A percentile compares a stretch with the other conserved stretches of the same genome.
Conservation (phyloP, 768 basidiomycete species). For the Amanita muscaria region DNA sequence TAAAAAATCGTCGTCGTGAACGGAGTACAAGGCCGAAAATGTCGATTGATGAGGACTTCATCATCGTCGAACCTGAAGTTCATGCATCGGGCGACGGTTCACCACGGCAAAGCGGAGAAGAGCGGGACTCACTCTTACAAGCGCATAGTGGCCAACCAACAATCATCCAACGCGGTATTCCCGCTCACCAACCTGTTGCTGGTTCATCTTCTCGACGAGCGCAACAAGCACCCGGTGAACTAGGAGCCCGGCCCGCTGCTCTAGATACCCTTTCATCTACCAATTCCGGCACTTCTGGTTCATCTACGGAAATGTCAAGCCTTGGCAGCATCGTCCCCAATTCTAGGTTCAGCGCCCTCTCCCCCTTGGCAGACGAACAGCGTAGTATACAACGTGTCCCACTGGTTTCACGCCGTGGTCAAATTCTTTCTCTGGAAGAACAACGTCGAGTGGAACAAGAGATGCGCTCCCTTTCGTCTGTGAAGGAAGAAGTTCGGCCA, state of each 20-base stretch:
- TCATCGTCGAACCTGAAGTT: conserved; percentile 29
- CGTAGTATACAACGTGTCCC: conserved; percentile 2
- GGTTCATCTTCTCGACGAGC: background rate
- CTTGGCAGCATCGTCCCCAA: conserved; percentile 25
- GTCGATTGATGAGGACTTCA: conserved; percentile 30
- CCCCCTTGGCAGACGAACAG: conserved; percentile 22
- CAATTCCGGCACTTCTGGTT: conserved; percentile 5
- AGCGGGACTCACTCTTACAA: conserved; percentile 55
- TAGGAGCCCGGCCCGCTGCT: conserved; percentile 22
- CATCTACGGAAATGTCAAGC: conserved; percentile 9
- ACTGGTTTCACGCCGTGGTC: conserved; percentile 24
- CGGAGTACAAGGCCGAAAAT: conserved; percentile 20
- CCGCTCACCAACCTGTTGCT: conserved; percentile 4
- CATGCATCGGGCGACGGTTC: conserved; percentile 53
- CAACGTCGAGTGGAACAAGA: conserved; percentile 29
- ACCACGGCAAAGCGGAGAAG: conserved; percentile 62
- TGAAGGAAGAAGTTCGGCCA: conserved; percentile 20
- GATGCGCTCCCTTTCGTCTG: conserved; percentile 18
- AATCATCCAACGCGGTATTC: background rate
- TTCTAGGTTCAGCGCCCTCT: conserved; percentile 30
- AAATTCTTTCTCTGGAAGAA: conserved; percentile 28
- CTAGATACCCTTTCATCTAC: background rate
- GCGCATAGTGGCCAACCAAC: conserved; percentile 16
- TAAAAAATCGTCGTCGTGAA: conserved; percentile 24
- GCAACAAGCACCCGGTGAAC: conserved; percentile 1